phyloP scores from a whole-genome alignment of 2,329 filamentous ascomycete genomes.

The Pseudogymnoascus sp. region DNA sequence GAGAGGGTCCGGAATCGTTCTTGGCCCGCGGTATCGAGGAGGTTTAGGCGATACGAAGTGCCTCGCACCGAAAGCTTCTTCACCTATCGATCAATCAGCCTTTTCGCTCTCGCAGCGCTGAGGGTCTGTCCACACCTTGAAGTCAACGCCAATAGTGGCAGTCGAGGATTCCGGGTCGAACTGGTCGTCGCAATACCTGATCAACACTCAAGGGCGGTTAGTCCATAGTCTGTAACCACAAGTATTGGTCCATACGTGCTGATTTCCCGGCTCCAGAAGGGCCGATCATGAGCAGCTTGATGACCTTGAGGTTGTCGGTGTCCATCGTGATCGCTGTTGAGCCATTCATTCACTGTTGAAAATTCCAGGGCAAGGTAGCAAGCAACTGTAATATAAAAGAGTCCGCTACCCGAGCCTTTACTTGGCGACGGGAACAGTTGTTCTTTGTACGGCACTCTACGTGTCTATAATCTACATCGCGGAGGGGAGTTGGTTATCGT shows the following conservation, averaged over 20 bases:
- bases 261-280: conserved; percentile 48
- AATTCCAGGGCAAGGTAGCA: not conserved
- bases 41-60: conserved; percentile 42
- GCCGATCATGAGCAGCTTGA: conserved; percentile 48
- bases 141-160: conserved; percentile 49
- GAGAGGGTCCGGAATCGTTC: conserved; percentile 94
- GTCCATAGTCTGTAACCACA: conserved; percentile 9
- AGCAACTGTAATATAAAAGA: not conserved
- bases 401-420: not conserved
- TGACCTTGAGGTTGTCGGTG: conserved; percentile 39
- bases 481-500: conserved; percentile 1
- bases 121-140: conserved; percentile 34
- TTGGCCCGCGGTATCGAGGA: conserved; percentile 83
- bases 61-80: conserved; percentile 45
- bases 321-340: conserved; percentile 27
- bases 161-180: conserved; percentile 46
- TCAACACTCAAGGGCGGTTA: conserved; percentile 34
- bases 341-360: conserved; percentile 13
- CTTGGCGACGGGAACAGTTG: not conserved
- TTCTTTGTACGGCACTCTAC: not conserved
- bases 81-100: conserved; percentile 28
- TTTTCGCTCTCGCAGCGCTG: not conserved
- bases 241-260: conserved; percentile 33
- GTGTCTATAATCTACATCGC: not conserved
- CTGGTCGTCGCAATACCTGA: conserved; percentile 48